Conservation (phyloP, 768 basidiomycete species). For the Kwoniella heveanensis region DNA sequence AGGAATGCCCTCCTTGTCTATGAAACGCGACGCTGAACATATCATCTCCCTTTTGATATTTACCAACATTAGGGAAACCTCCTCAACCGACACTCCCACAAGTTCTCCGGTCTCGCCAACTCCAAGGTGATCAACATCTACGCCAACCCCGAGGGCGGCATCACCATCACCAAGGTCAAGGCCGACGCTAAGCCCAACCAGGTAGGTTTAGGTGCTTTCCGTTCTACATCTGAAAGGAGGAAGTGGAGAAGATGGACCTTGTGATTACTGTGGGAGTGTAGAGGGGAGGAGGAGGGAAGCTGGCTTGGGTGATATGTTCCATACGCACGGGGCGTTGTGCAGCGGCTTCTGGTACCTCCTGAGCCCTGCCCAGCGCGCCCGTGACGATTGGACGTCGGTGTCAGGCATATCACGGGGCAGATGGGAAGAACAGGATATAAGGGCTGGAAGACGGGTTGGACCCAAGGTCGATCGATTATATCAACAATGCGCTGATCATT, state of each 20-base stretch:
- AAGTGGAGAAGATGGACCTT: too few relatives aligned
- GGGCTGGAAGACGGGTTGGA: not conserved
- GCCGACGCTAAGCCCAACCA: slow-evolving; percentile 50
- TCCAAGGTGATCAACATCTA: slow-evolving; percentile 62
- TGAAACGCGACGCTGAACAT: not conserved
- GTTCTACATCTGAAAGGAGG: too few relatives aligned
- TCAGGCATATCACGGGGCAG: too few relatives aligned
- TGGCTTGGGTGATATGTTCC: not conserved
- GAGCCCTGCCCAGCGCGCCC: too few relatives aligned
- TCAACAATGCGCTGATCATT: not conserved
- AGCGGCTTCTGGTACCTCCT: too few relatives aligned
- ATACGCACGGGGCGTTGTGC: not conserved
- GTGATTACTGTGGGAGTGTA: too few relatives aligned
- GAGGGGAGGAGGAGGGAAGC: not conserved
- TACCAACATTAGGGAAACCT: slow-evolving; percentile 68
- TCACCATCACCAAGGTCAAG: slow-evolving; percentile 53
- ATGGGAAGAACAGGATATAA: not conserved
- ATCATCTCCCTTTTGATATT: not conserved
- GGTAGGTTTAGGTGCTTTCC: slow-evolving; percentile 24
- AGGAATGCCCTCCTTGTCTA: too few relatives aligned
- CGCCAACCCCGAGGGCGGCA: slow-evolving; percentile 39
- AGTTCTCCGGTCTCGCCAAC: slow-evolving; percentile 88
- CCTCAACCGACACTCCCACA: slow-evolving; percentile 83
- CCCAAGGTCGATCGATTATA: too few relatives aligned
- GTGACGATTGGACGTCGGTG: too few relatives aligned